Conservation (phyloP, 2,329 filamentous ascomycete species). For the Colletotrichum phormii region DNA sequence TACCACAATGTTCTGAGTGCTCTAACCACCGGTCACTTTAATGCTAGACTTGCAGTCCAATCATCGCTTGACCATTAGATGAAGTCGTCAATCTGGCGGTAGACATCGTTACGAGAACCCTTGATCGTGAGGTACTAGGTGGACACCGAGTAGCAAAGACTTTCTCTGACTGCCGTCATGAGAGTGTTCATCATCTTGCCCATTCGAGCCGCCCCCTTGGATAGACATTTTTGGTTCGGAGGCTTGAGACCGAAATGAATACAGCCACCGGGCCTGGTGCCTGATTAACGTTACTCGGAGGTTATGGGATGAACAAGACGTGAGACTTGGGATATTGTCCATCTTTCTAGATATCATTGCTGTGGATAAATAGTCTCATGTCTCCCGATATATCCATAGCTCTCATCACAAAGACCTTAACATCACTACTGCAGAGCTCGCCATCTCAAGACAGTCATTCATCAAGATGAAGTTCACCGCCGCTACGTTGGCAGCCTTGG, state of each 20-base stretch:
- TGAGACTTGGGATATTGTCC: too few relatives aligned
- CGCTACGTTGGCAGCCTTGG: slow-evolving; percentile 49
- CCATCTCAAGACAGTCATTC: slow-evolving; percentile 1
- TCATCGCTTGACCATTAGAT: not conserved
- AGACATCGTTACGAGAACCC: not conserved
- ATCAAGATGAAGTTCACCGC: slow-evolving; percentile 50
- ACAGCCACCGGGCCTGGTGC: slow-evolving; percentile 47
- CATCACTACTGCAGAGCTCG: not conserved
- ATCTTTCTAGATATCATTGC: not conserved
- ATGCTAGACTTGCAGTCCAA: not conserved
- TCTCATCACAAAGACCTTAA: not conserved
- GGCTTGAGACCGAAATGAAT: slow-evolving; percentile 42
- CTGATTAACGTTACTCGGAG: slow-evolving; percentile 43
- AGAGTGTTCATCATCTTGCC: not conserved
- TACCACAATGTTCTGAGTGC: not conserved
- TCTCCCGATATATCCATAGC: too few relatives aligned
- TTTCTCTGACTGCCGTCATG: not conserved
- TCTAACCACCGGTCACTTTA: not conserved
- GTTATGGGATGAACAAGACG: not conserved
- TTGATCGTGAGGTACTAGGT: not conserved
- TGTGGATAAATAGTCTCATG: not conserved
- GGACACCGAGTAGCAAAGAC: not conserved
- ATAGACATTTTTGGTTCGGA: slow-evolving; percentile 40
- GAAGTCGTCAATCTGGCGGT: not conserved
- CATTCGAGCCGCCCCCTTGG: not conserved